Evolutionary conservation across 192 early-diverging fungal genomes (phyloP).

Genomic region (Physocladia obscura): DNA sequence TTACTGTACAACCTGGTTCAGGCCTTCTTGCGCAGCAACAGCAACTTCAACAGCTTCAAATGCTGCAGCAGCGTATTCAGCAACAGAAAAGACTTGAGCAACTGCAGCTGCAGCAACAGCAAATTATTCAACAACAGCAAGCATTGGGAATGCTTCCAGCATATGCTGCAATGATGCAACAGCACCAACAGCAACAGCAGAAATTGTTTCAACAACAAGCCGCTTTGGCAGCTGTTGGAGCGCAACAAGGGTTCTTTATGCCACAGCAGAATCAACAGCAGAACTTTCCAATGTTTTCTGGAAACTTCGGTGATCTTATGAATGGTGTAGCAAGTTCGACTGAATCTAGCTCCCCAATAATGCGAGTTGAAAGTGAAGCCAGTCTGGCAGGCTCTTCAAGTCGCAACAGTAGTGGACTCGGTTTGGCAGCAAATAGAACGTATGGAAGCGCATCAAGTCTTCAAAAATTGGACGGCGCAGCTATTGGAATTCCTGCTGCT

Average conservation of each 20-base stretch:
- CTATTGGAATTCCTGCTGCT: not conserved
- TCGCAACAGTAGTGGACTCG: not conserved
- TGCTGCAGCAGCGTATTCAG: not conserved
- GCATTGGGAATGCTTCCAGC: too few species aligned
- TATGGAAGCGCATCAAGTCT: not conserved
- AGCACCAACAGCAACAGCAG: not conserved
- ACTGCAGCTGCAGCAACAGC: not conserved
- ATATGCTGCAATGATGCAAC: too few species aligned
- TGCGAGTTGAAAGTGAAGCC: constrained; percentile 4
- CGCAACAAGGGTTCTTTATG: not conserved
- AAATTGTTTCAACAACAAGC: not conserved
- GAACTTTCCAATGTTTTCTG: not conserved
- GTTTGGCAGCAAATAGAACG: not conserved
- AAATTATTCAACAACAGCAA: not conserved
- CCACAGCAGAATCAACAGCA: not conserved
- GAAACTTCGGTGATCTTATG: not conserved
- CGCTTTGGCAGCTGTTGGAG: not conserved
- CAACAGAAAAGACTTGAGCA: not conserved
- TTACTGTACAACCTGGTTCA: constrained; percentile 2
- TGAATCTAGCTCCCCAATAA: not conserved
- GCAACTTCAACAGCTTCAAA: not conserved
- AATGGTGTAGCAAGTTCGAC: not conserved
- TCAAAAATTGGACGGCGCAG: not conserved
- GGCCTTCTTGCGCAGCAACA: not conserved
- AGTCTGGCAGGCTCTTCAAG: not conserved